These are phyloP conservation scores for Leonotis leonurus DNA, from an alignment of 257 asterid species.

Conservation along the genomic window DNA sequence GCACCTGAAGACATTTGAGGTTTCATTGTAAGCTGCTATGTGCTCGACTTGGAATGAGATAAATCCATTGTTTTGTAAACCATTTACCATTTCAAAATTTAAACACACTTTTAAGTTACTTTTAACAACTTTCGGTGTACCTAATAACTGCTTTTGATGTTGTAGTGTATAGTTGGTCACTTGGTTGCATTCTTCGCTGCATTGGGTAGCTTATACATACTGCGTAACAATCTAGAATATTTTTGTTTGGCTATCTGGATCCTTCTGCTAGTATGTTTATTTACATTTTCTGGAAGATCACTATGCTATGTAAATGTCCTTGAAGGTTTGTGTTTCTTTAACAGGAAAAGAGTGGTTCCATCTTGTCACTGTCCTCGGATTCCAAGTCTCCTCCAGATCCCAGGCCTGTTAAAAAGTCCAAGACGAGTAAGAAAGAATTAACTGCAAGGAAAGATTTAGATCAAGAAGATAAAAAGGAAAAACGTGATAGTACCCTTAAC, in stretches of 20 bases:
- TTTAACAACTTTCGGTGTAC: not conserved
- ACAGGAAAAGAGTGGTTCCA: conserved; percentile 39
- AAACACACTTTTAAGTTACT: not conserved
- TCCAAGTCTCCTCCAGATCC: conserved; percentile 52
- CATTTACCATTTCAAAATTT: not conserved
- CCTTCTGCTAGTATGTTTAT: not conserved
- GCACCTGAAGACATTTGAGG: not conserved
- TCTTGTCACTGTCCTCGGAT: conserved; percentile 66
- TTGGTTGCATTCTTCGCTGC: not conserved
- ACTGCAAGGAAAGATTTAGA: conserved; percentile 12
- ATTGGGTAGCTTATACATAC: not conserved
- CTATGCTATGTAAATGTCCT: conserved; percentile 14
- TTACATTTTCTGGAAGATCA: not conserved
- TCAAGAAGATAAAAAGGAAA: conserved; percentile 12
- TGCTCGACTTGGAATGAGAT: not conserved
- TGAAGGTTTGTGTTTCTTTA: conserved; percentile 20
- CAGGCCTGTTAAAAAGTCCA: conserved; percentile 24
- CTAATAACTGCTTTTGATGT: not conserved
- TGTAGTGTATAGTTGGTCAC: not conserved
- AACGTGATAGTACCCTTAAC: conserved; percentile 24
- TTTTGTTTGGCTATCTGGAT: conserved; percentile 1
- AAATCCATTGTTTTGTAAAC: not conserved
- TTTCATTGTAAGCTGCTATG: not conserved
- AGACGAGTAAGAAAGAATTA: conserved; percentile 18
- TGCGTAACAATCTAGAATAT: not conserved